Evolutionary conservation across 768 basidiomycete genomes (phyloP).

Genomic region (Rubroboletus satanas): DNA sequence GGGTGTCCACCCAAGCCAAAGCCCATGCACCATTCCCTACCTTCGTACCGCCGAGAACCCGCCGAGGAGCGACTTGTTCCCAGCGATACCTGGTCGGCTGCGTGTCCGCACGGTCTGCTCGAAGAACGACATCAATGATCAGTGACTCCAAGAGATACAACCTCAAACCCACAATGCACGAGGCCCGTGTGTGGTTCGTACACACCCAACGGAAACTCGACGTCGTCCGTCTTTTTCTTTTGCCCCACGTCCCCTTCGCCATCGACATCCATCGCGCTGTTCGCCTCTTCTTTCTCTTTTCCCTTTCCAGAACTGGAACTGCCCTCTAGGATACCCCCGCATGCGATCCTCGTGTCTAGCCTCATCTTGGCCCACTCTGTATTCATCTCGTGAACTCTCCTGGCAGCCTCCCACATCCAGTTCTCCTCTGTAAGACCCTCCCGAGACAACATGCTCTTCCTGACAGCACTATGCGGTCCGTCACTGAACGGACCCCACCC

Average conservation of each 20-base stretch:
- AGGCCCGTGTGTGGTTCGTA: slow-evolving; percentile 82
- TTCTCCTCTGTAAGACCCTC: slow-evolving; percentile 85
- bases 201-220: slow-evolving; percentile 53
- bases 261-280: slow-evolving; percentile 28
- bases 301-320: slow-evolving; percentile 28
- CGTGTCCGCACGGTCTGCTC: slow-evolving; percentile 67
- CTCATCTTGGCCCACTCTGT: slow-evolving; percentile 61
- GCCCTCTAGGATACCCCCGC: slow-evolving; percentile 45
- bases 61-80: slow-evolving; percentile 52
- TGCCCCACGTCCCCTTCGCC: slow-evolving; percentile 26
- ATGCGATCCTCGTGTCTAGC: slow-evolving; percentile 48
- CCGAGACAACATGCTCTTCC: slow-evolving; percentile 73
- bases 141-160: not conserved
- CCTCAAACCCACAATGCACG: slow-evolving; percentile 58
- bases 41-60: slow-evolving; percentile 65
- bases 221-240: slow-evolving; percentile 30
- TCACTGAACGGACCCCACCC: slow-evolving; percentile 89
- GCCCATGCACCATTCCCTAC: slow-evolving; percentile 80
- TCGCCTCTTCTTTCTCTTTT: slow-evolving; percentile 30
- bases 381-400: slow-evolving; percentile 58
- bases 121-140: slow-evolving; percentile 4
- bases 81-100: slow-evolving; percentile 67
- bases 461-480: slow-evolving; percentile 78
- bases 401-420: slow-evolving; percentile 85
- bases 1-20: slow-evolving; percentile 69